Evolutionary conservation across 2,329 filamentous ascomycete genomes (phyloP).

Genomic region (Fusarium secorum): DNA sequence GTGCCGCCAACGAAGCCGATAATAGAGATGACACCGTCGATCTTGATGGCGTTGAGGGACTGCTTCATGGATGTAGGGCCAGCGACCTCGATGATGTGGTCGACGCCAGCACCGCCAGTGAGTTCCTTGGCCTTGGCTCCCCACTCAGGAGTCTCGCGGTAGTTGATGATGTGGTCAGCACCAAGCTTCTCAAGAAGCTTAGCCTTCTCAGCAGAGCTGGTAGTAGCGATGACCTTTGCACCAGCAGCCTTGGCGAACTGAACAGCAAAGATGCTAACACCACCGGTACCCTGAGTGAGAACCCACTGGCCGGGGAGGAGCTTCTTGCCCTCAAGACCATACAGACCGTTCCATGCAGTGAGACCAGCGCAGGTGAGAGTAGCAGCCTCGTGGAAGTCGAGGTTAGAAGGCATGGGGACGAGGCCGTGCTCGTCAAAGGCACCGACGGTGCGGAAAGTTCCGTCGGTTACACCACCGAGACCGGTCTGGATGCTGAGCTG

Average conservation of each 20-base stretch:
- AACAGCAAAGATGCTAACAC: slow-evolving; percentile 72
- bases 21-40: slow-evolving; percentile 56
- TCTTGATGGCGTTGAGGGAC: slow-evolving; percentile 54
- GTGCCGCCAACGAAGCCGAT: slow-evolving; percentile 49
- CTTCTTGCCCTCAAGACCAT: slow-evolving; percentile 57
- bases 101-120: slow-evolving; percentile 55
- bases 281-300: slow-evolving; percentile 75
- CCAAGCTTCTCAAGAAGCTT: slow-evolving; percentile 55
- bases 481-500: slow-evolving; percentile 55
- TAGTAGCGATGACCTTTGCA: slow-evolving; percentile 59
- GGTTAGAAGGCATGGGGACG: slow-evolving; percentile 66
- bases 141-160: slow-evolving; percentile 56
- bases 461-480: slow-evolving; percentile 73
- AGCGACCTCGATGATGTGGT: slow-evolving; percentile 59
- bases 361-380: slow-evolving; percentile 68
- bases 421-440: slow-evolving; percentile 74
- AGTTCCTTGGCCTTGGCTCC: slow-evolving; percentile 54
- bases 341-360: slow-evolving; percentile 73
- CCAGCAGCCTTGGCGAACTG: slow-evolving; percentile 62
- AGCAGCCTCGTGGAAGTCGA: slow-evolving; percentile 61
- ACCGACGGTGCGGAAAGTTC: slow-evolving; percentile 71
- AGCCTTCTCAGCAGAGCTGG: slow-evolving; percentile 55
- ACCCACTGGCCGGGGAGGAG: slow-evolving; percentile 65
- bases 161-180: slow-evolving; percentile 60
- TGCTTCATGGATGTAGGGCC: slow-evolving; percentile 55